Conservation (phyloP, 805 yeast species). For the Saccharomycopsis microspora region DNA sequence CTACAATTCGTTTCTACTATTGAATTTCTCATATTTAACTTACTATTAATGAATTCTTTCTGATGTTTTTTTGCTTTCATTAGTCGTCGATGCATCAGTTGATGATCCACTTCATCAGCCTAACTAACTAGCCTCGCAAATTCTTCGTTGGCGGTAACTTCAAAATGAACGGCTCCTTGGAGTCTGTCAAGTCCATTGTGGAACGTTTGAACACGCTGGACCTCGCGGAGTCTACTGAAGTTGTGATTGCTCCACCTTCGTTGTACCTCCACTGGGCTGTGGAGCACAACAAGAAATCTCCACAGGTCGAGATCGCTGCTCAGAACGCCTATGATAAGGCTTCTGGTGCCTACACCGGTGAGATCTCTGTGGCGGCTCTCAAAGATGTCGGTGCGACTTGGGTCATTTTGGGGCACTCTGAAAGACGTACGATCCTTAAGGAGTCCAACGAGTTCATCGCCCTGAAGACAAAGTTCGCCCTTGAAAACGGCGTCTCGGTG, state of each 20-base stretch:
- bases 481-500: slow-evolving; percentile 81
- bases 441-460: slow-evolving; percentile 90
- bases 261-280: slow-evolving; percentile 78
- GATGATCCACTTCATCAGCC: neutral
- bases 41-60: no score
- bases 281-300: slow-evolving; percentile 46
- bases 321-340: slow-evolving; percentile 85
- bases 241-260: slow-evolving; percentile 94
- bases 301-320: slow-evolving; percentile 73
- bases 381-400: slow-evolving; percentile 88
- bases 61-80: no score
- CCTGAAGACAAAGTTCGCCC: slow-evolving; percentile 86
- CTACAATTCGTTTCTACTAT: no score
- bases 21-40: no score
- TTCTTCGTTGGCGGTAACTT: slow-evolving; percentile 99
- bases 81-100: no score
- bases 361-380: slow-evolving; percentile 77
- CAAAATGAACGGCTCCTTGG: slow-evolving; percentile 94
- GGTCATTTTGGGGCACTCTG: slow-evolving; percentile 97
- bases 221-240: slow-evolving; percentile 73
- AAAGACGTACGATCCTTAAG: slow-evolving; percentile 89
- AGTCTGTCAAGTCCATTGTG: slow-evolving; percentile 73
- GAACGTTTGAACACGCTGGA: slow-evolving; percentile 71
- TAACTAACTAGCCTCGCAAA: slow-evolving; percentile 49
- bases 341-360: slow-evolving; percentile 98